A percentile compares a stretch with the other conserved stretches of the same genome.
Evolutionary conservation across 257 asterid genomes (phyloP).

Genomic region (Ilex asprella): DNA sequence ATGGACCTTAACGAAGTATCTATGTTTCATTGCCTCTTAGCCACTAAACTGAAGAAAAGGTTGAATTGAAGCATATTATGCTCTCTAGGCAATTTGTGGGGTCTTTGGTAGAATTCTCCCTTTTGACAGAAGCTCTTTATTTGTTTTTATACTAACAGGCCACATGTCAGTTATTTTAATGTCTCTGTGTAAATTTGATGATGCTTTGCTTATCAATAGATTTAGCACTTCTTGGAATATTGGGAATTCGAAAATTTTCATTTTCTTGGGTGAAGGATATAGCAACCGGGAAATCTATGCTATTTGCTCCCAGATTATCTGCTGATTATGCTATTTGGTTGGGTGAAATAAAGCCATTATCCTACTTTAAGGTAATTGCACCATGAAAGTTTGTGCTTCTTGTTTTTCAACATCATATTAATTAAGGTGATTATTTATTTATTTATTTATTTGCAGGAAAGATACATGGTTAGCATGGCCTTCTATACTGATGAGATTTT

Average conservation of each 20-base stretch:
- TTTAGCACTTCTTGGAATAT: too few relatives aligned
- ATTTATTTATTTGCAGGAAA: constrained; percentile 50
- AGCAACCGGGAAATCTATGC: constrained; percentile 67
- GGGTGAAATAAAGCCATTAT: constrained; percentile 75
- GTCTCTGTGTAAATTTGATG: too few relatives aligned
- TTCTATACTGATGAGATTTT: constrained; percentile 70
- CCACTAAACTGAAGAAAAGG: too few relatives aligned
- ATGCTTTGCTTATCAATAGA: too few relatives aligned
- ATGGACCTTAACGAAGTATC: too few relatives aligned
- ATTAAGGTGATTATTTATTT: constrained; percentile 13
- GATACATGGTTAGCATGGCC: constrained; percentile 55
- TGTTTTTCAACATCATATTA: constrained; percentile 2
- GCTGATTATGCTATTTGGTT: constrained; percentile 87
- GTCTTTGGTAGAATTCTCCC: too few relatives aligned
- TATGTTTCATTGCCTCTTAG: too few relatives aligned
- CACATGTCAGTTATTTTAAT: too few relatives aligned
- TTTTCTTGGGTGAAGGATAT: constrained; percentile 54
- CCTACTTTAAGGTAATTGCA: constrained; percentile 70
- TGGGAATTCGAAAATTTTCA: neutral
- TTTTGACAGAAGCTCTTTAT: too few relatives aligned
- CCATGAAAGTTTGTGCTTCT: neutral
- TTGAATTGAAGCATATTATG: too few relatives aligned
- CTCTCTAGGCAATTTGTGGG: too few relatives aligned
- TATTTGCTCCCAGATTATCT: constrained; percentile 88
- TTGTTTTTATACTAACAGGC: too few relatives aligned